Evolutionary conservation across 495 filamentous ascomycete species (phyloP), one percentile per base, ranked within the genome.

Genomic region (Astrothelium subdiscretum): DNA sequence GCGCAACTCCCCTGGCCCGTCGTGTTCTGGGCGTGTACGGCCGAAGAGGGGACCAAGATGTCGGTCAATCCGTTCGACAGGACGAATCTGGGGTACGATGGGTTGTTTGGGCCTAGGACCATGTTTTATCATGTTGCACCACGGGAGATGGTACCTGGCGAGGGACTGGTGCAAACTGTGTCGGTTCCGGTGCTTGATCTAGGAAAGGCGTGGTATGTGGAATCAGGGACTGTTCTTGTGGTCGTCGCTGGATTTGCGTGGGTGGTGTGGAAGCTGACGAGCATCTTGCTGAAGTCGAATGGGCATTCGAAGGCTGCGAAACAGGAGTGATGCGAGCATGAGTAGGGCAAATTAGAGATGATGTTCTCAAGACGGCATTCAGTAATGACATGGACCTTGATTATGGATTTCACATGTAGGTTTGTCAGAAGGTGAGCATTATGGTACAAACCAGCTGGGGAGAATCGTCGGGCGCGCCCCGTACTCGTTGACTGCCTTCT

Each of bases 11-110:
- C 90, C 0, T 85, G 80, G 80, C 95, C 91, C 3, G 81, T 85
- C 2, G 81, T 97, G 1, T 97, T 98, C 78, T 97, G 92, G 92
- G 94, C 91, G 1, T 98, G 94, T 70, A 78, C 80, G 2, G 81
- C 83, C 26, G 84, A 89, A 42, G 87, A 89, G 48, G 88, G 61
- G 6, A 82, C 80, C 1, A 85, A 88, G 73, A 88, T 95, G 78
- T 73, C 80, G 0, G 83, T 77, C 3, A 96, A 85, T 69, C 94
- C 94, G 1, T 98, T 98, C 71, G 94, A 97, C 72, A 78, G 88
- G 20, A 78, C 78, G 29, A 84, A 89, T 71, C 72, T 98, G 24
- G 94, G 92, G 20, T 97, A 92, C 75, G 94, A 97, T 60, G 86
- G 81, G 0, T 71, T 95, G 27, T 97, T 98, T 71, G 85, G 83